Evolutionary conservation across 345 rosid genomes (phyloP).

Genomic region (Mangifera indica): DNA sequence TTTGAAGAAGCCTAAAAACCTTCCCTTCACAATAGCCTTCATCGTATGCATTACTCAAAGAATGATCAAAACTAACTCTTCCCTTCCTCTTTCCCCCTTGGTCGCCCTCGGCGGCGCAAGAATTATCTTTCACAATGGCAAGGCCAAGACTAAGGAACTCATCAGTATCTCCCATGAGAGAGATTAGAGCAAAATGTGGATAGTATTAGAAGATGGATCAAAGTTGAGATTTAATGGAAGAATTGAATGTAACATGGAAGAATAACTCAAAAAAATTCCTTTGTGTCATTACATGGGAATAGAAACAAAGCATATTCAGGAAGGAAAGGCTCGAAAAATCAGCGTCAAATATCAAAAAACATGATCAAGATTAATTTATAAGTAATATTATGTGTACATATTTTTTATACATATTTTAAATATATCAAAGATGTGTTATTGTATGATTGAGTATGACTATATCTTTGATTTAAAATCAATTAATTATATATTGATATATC

Average conservation of each 20-base stretch:
- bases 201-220: not conserved
- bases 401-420: no score
- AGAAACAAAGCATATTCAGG: constrained; percentile 12
- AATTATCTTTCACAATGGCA: constrained; percentile 37
- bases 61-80: constrained; percentile 7
- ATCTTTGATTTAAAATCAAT: no score
- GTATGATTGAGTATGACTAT: no score
- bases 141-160: constrained; percentile 50
- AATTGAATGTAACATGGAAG: constrained; percentile 17
- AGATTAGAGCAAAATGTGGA: not conserved
- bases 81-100: constrained; percentile 37
- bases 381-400: no score
- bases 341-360: constrained; percentile 19
- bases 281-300: constrained; percentile 33
- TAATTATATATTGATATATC: no score
- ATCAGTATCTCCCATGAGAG: constrained; percentile 29
- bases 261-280: constrained; percentile 38
- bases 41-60: constrained; percentile 2
- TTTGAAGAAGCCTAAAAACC: constrained; percentile 46
- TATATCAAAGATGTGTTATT: no score
- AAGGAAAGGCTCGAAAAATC: not conserved
- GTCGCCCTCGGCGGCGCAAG: not conserved
- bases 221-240: constrained; percentile 29
- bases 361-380: constrained; percentile 1
- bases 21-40: constrained; percentile 44